Conservation (phyloP, 83 land plant genomes). For the Larix sibirica region DNA sequence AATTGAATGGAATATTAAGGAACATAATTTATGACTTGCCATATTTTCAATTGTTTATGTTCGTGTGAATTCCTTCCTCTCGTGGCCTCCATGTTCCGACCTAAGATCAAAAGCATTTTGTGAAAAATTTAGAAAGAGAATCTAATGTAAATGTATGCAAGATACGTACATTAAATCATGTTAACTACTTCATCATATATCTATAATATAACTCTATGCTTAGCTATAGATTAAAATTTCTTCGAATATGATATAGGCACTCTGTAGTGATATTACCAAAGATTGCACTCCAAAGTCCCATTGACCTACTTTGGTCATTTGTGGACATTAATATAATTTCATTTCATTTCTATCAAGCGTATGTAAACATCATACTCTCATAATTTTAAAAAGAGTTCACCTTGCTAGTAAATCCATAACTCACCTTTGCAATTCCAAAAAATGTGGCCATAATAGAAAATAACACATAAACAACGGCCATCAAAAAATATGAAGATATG, state of each 20-base stretch:
- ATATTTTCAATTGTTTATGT: background rate
- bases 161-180: background rate
- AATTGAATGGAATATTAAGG: too few species aligned
- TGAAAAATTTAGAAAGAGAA: background rate
- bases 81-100: background rate
- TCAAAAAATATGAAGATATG: slow-evolving; percentile 76
- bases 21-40: background rate
- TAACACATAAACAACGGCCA: slow-evolving; percentile 60
- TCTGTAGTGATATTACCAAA: too few species aligned
- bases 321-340: too few species aligned
- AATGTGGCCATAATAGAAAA: slow-evolving; percentile 58
- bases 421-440: slow-evolving; percentile 70
- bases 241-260: too few species aligned
- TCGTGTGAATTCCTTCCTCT: background rate
- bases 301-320: too few species aligned
- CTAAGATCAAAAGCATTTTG: background rate
- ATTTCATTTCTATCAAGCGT: too few species aligned
- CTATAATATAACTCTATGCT: background rate
- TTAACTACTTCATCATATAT: too few species aligned
- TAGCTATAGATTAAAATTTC: too few species aligned
- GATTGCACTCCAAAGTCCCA: too few species aligned
- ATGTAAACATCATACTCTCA: background rate
- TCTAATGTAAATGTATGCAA: background rate
- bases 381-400: too few species aligned
- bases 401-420: too few species aligned